Evolutionary conservation across 2,329 filamentous ascomycete species (phyloP), one percentile per base, ranked within the genome.

Genomic region (Diaporthe sp.): DNA sequence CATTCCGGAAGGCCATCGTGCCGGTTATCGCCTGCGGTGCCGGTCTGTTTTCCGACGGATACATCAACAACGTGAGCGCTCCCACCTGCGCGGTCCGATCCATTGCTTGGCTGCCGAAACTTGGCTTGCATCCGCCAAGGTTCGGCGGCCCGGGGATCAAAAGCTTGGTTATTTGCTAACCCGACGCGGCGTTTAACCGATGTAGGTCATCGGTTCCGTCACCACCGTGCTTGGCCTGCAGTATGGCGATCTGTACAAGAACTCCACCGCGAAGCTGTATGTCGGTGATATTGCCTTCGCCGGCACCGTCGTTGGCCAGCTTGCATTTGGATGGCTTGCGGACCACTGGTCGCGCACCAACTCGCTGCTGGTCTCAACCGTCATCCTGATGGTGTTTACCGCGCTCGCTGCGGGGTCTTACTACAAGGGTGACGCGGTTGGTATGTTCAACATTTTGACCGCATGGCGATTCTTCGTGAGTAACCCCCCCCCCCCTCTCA

Each of bases 1-100:
- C 40, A 22, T 71, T 77, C 35, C 82, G 30, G 0, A 45, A 54
- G 33, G 50, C 58, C 2, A 70, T 86, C 28, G 80, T 89, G 88
- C 95, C 95, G 19, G 93, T 95, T 1, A 92, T 98, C 78, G 95
- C 95, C 57, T 97, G 95, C 80, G 96, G 96, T 77, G 94, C 95
- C 69, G 96, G 96, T 80, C 88, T 98, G 2, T 98, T 98, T 84
- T 95, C 93, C 33, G 96, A 98, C 83, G 96, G 96, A 22, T 98
- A 98, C 83, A 90, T 98, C 81, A 97, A 97, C 84, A 95, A 94
- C 80, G 94, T 95, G 28, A 74, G 75, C 42, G 45, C 52, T 38
- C 38, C 50, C 42, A 70, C 73, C 30, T 61, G 35, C 54, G 60
- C 72, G 19, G 35, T 74, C n/a, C 42, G 68, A 28, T 73, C n/a